Conservation (phyloP, 768 basidiomycete species). For the Amanita muscaria region DNA sequence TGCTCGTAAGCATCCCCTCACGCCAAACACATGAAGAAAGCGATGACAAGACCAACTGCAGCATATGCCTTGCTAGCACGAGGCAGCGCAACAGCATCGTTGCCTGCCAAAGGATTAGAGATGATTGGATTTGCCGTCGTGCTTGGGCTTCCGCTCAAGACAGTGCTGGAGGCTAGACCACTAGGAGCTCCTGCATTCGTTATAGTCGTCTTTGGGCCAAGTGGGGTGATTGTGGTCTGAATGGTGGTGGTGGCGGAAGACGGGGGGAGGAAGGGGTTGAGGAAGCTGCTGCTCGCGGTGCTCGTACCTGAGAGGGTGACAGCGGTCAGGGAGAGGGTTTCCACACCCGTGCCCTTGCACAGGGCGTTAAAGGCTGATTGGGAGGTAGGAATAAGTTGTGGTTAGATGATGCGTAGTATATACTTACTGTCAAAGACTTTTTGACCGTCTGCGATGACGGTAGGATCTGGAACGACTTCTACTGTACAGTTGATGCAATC, state of each 20-base stretch:
- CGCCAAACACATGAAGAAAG: not conserved
- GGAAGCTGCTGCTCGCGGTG: not conserved
- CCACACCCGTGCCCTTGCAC: not conserved
- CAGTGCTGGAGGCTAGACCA: too few species aligned
- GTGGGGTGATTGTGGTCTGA: not conserved
- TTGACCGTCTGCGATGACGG: not conserved
- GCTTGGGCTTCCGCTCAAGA: too few species aligned
- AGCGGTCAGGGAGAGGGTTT: not conserved
- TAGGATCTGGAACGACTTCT: not conserved
- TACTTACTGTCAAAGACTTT: conserved; percentile 1
- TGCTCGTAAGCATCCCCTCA: too few species aligned
- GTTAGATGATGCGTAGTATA: too few species aligned
- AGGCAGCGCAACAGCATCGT: not conserved
- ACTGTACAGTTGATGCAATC: conserved; percentile 2
- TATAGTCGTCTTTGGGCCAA: not conserved
- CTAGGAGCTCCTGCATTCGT: not conserved
- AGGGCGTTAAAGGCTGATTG: not conserved
- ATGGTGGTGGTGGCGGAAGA: not conserved
- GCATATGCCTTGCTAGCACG: not conserved
- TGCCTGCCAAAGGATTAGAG: too few species aligned
- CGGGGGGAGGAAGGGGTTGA: not conserved
- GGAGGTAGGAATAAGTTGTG: not conserved
- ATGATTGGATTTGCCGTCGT: too few species aligned
- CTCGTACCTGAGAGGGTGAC: not conserved
- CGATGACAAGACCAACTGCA: not conserved